Evolutionary conservation across 2,329 filamentous ascomycete species (phyloP).

Genomic region (Epichloe scottii): DNA sequence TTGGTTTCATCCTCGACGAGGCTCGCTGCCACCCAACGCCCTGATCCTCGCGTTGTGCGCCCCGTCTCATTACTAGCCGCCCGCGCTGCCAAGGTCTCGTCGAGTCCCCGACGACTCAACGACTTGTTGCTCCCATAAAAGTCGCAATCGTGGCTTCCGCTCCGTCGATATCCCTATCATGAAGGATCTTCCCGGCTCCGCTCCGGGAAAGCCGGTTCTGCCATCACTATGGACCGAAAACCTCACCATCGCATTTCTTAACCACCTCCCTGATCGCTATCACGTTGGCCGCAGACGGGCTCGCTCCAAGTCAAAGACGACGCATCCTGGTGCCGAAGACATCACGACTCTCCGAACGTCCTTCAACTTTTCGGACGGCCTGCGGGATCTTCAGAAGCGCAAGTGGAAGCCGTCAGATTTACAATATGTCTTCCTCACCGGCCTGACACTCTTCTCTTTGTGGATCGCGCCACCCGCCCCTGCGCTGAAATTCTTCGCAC

Average conservation of each 20-base stretch:
- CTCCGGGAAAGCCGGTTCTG: constrained; percentile 28
- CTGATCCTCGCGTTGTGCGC: constrained; percentile 1
- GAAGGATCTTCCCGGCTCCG: constrained; percentile 25
- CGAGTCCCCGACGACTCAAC: constrained; percentile 4
- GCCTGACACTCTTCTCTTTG: constrained; percentile 70
- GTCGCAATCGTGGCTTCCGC: constrained; percentile 7
- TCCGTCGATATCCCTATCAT: constrained; percentile 15
- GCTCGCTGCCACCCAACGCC: neutral
- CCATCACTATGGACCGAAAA: constrained; percentile 28
- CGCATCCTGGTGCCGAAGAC: constrained; percentile 33
- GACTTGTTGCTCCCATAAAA: neutral
- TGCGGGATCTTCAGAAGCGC: constrained; percentile 63
- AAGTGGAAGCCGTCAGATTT: constrained; percentile 73
- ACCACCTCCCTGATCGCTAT: constrained; percentile 28
- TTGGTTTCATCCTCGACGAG: constrained; percentile 13
- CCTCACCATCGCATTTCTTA: constrained; percentile 29
- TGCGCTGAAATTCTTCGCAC: constrained; percentile 60
- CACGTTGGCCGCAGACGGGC: constrained; percentile 25
- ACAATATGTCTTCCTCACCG: constrained; percentile 66
- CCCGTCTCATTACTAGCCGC: neutral
- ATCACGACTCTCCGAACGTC: constrained; percentile 71
- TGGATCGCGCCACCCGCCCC: constrained; percentile 73
- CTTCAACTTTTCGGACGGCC: constrained; percentile 65
- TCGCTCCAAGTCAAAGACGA: constrained; percentile 26
- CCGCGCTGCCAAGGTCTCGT: constrained; percentile 7